Conservation (phyloP, 116 monocot genomes). For the Zostera marina region DNA sequence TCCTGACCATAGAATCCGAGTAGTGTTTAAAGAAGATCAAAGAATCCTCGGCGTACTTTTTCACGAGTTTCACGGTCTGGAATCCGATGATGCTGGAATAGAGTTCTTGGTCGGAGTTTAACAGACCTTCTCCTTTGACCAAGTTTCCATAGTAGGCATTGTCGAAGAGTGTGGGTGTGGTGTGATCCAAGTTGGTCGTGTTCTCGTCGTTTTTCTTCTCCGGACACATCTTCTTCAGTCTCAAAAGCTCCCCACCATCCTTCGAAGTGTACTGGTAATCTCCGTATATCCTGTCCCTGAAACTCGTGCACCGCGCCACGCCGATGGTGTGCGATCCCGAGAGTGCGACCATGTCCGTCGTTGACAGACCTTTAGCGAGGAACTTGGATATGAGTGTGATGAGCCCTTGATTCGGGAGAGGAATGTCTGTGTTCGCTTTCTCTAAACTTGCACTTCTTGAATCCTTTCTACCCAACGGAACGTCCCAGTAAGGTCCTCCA, state of each 20-base stretch:
- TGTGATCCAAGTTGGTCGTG: slow-evolving; percentile 30
- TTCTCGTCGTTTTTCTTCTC: slow-evolving; percentile 25
- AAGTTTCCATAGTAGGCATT: slow-evolving; percentile 43
- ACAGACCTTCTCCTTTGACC: slow-evolving; percentile 46
- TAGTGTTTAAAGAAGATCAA: slow-evolving; percentile 61
- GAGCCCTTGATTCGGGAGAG: slow-evolving; percentile 32
- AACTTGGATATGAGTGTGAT: slow-evolving; percentile 47
- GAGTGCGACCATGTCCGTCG: slow-evolving; percentile 68
- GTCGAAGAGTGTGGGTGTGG: slow-evolving; percentile 51
- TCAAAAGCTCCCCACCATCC: slow-evolving; percentile 19
- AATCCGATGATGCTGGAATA: slow-evolving; percentile 40
- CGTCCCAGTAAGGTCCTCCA: slow-evolving; percentile 63
- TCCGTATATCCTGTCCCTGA: slow-evolving; percentile 52
- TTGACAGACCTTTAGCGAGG: slow-evolving; percentile 54
- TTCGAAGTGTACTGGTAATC: slow-evolving; percentile 26
- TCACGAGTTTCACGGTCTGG: slow-evolving; percentile 28
- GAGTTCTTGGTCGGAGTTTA: slow-evolving; percentile 84
- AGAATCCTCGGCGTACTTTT: slow-evolving; percentile 29
- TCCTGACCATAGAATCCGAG: slow-evolving; percentile 70
- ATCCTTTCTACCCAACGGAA: slow-evolving; percentile 63
- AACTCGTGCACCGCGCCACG: slow-evolving; percentile 46
- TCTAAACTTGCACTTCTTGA: slow-evolving; percentile 34
- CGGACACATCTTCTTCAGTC: slow-evolving; percentile 27
- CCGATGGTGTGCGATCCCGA: slow-evolving; percentile 77
- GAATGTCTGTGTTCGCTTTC: slow-evolving; percentile 52